Conservation (phyloP, 208 protist species). For the Strigomonas galati region DNA sequence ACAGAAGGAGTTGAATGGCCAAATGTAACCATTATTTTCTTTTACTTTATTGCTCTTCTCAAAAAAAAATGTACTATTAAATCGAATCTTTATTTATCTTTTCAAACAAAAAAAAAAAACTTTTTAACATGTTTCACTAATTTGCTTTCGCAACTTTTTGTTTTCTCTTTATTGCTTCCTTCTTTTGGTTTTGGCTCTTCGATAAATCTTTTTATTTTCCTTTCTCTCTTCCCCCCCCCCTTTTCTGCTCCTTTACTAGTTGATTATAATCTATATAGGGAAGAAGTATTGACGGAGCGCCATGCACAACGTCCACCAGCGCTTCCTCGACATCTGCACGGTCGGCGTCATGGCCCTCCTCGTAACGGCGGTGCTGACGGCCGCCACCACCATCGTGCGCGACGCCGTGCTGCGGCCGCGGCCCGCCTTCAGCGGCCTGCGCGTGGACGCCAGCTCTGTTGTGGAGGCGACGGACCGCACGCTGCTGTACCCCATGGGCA, state of each 20-base stretch:
- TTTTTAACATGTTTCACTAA: background rate
- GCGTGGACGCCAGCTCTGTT: constrained; percentile 24
- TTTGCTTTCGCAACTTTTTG: too few relatives aligned
- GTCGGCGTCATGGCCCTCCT: constrained; percentile 28
- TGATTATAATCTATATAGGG: constrained; percentile 10
- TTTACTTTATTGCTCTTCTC: background rate
- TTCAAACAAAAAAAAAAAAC: background rate
- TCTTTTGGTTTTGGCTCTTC: background rate
- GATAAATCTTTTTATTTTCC: too few relatives aligned
- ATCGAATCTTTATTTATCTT: background rate
- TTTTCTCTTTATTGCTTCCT: constrained; percentile 6
- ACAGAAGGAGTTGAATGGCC: constrained; percentile 11
- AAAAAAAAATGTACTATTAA: background rate
- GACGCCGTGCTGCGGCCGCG: constrained; percentile 15
- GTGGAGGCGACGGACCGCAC: constrained; percentile 19
- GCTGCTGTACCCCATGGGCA: constrained; percentile 12
- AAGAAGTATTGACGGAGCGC: background rate
- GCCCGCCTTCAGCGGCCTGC: constrained; percentile 26
- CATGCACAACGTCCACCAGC: constrained; percentile 51
- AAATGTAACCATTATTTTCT: constrained; percentile 7
- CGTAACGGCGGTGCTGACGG: constrained; percentile 27
- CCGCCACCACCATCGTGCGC: constrained; percentile 34
- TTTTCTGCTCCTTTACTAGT: constrained; percentile 7
- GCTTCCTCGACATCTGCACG: constrained; percentile 37
- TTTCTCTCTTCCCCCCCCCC: background rate